Percentiles rank a stretch among this genome's conserved stretches.
Evolutionary conservation across 305 asterid genomes (phyloP).

Genomic region (Solanum chacoense): DNA sequence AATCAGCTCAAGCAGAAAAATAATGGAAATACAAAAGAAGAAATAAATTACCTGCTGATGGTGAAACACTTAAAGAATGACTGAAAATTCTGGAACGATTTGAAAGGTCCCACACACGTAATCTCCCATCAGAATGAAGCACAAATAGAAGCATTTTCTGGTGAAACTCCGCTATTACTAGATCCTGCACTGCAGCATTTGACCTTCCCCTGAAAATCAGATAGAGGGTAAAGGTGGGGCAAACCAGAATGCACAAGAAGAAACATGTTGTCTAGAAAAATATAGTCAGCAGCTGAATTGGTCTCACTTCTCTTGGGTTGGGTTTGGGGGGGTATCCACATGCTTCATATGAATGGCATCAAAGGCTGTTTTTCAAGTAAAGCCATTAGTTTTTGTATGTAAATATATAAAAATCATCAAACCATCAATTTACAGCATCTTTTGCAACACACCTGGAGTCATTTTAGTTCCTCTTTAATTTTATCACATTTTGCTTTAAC

Average conservation of each 20-base stretch:
- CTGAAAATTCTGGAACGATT: slow-evolving; percentile 47
- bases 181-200: slow-evolving; percentile 65
- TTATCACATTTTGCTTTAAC: background rate
- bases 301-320: background rate
- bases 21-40: slow-evolving; percentile 11
- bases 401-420: background rate
- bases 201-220: slow-evolving; percentile 40
- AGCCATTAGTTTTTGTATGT: background rate
- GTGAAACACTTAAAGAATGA: slow-evolving; percentile 36
- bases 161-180: slow-evolving; percentile 45
- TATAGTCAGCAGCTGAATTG: background rate
- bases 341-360: background rate
- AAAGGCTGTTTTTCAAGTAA: background rate
- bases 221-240: background rate
- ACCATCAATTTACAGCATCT: background rate
- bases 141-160: slow-evolving; percentile 57
- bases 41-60: slow-evolving; percentile 39
- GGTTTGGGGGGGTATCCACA: background rate
- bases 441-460: background rate
- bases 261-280: background rate
- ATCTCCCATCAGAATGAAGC: slow-evolving; percentile 85
- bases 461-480: background rate
- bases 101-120: slow-evolving; percentile 77
- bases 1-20: slow-evolving; percentile 2
- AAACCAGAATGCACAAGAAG: background rate